A percentile compares a stretch with the other conserved stretches of the same genome.
These are phyloP conservation scores for Neostapfia colusana DNA, from an alignment of 176 grass and related monocot genomes.

Conservation along the genomic window DNA sequence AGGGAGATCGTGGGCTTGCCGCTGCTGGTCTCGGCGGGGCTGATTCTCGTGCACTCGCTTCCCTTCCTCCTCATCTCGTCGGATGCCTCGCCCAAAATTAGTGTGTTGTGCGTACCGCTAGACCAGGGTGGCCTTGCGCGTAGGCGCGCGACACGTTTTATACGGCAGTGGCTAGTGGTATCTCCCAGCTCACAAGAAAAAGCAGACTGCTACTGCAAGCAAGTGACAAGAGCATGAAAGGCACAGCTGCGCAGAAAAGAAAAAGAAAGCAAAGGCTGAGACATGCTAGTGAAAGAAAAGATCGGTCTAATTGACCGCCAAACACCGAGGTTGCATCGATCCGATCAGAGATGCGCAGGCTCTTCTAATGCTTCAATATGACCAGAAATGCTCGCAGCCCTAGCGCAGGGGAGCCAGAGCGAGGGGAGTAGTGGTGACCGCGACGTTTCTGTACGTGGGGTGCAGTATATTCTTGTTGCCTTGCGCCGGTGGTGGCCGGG, in stretches of 20 bases:
- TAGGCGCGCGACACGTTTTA: conserved; percentile 43
- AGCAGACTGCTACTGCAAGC: conserved; percentile 11
- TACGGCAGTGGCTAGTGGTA: conserved; percentile 33
- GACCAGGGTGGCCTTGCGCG: neutral
- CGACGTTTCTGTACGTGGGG: conserved; percentile 40
- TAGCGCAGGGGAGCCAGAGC: neutral
- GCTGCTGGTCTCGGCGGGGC: conserved; percentile 48
- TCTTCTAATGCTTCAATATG: conserved; percentile 42
- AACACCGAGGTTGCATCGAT: conserved; percentile 32
- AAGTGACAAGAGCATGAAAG: conserved; percentile 67
- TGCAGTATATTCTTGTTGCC: conserved; percentile 57
- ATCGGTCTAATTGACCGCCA: conserved; percentile 49
- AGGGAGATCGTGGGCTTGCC: conserved; percentile 42
- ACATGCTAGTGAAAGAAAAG: conserved; percentile 49
- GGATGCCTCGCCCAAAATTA: conserved; percentile 23
- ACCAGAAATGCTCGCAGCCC: conserved; percentile 35
- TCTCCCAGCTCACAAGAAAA: conserved; percentile 39
- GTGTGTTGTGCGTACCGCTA: conserved; percentile 17
- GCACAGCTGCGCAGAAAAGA: conserved; percentile 44
- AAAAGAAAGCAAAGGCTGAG: conserved; percentile 47
- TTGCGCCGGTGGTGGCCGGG: conserved; percentile 37
- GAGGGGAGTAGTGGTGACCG: neutral
- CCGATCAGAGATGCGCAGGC: conserved; percentile 32
- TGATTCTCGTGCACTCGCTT: conserved; percentile 49
- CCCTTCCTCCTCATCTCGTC: conserved; percentile 57